A percentile compares a stretch with the other conserved stretches of the same genome.
phyloP scores from a whole-genome alignment of 164 flowering plant species.

The Stephania japonica region DNA sequence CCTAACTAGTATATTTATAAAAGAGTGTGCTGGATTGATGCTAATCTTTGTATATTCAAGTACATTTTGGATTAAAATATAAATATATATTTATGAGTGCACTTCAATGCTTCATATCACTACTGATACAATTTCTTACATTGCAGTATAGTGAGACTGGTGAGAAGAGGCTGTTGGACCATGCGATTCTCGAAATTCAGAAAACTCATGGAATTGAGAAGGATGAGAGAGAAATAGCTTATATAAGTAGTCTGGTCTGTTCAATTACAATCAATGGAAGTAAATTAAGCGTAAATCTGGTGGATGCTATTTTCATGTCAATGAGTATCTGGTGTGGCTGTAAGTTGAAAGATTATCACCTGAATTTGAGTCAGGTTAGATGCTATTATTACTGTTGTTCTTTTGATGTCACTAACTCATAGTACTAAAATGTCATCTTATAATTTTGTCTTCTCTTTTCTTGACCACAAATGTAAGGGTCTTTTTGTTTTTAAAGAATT shows the following conservation, averaged over 20 bases:
- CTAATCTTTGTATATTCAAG: neutral
- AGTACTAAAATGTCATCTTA: neutral
- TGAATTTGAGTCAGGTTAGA: constrained; percentile 62
- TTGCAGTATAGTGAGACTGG: constrained; percentile 64
- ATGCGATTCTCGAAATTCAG: constrained; percentile 44
- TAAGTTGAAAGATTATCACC: constrained; percentile 69
- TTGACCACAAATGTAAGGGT: neutral
- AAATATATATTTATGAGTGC: neutral
- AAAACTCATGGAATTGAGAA: constrained; percentile 34
- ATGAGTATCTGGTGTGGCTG: constrained; percentile 61
- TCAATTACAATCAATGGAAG: constrained; percentile 24
- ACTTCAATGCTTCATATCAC: neutral
- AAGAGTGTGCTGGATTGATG: neutral
- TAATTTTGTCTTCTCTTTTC: neutral
- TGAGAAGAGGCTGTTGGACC: constrained; percentile 45
- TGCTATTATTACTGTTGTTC: constrained; percentile 5
- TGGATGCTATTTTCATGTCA: constrained; percentile 50
- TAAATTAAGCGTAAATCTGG: constrained; percentile 32
- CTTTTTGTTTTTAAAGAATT: neutral
- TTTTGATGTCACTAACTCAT: neutral
- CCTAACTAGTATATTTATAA: too few species aligned
- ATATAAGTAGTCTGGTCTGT: constrained; percentile 44
- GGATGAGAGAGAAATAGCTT: constrained; percentile 36
- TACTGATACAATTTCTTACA: neutral
- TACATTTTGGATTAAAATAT: neutral